These are phyloP conservation scores for Pseudozyma pruni DNA, from an alignment of 1,284 basidiomycete species.

Conservation along the genomic window DNA sequence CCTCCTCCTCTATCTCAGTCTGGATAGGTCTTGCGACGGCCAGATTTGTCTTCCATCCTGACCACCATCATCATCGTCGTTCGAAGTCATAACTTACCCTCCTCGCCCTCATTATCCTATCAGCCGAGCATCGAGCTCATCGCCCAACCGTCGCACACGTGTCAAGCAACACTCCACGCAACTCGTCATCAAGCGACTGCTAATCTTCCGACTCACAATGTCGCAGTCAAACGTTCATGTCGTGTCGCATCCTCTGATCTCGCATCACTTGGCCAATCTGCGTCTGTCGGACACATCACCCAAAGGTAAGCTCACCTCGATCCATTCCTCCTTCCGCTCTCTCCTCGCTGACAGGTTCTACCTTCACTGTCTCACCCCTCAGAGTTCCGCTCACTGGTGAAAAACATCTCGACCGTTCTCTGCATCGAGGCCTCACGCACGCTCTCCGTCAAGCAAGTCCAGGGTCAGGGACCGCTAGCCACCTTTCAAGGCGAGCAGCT, in stretches of 20 bases:
- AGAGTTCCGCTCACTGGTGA: constrained; percentile 54
- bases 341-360: background rate
- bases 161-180: no score
- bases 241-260: constrained; percentile 56
- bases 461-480: constrained; percentile 55
- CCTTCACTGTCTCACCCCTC: background rate
- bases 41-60: background rate
- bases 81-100: no score
- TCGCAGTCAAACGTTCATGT: constrained; percentile 45
- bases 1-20: background rate
- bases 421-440: constrained; percentile 52
- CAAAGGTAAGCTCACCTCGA: constrained; percentile 28
- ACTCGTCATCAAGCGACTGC: background rate
- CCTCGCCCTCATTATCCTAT: background rate
- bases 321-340: no score
- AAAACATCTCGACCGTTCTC: constrained; percentile 51
- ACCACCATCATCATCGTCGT: background rate
- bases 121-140: background rate
- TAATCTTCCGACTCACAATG: constrained; percentile 10
- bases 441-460: constrained; percentile 40
- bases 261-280: constrained; percentile 54
- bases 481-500: constrained; percentile 55
- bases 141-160: no score
- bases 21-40: no score
- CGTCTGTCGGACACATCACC: constrained; percentile 57